These are phyloP conservation scores for Sequoia sempervirens DNA, from an alignment of 75 land plant species.

Conservation along the genomic window DNA sequence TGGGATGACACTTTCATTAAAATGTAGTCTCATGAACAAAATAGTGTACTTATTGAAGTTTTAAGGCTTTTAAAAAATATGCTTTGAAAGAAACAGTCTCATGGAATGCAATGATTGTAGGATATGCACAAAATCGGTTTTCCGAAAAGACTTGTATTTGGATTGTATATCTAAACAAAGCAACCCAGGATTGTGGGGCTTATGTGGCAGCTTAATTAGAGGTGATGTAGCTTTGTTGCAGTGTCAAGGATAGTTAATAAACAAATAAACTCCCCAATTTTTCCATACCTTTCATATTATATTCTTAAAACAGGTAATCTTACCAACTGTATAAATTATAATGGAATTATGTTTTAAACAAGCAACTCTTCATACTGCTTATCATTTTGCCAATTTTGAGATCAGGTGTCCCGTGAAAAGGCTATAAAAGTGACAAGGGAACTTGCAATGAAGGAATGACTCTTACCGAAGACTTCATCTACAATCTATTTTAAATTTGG, in stretches of 20 bases:
- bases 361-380: not conserved
- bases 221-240: constrained; percentile 69
- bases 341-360: not conserved
- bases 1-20: too few relatives aligned
- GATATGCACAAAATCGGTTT: too few relatives aligned
- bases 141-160: too few relatives aligned
- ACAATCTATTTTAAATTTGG: not conserved
- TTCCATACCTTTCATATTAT: too few relatives aligned
- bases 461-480: constrained; percentile 36
- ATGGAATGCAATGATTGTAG: too few relatives aligned
- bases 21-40: too few relatives aligned
- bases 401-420: constrained; percentile 65
- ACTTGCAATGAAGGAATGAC: constrained; percentile 70
- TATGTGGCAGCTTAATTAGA: constrained; percentile 76
- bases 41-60: too few relatives aligned
- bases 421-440: constrained; percentile 70
- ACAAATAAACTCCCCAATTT: too few relatives aligned
- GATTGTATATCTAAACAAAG: too few relatives aligned
- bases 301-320: not conserved
- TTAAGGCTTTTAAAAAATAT: too few relatives aligned
- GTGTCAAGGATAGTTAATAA: constrained; percentile 78
- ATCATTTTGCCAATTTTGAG: not conserved
- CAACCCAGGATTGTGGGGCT: constrained; percentile 64
- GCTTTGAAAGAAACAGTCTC: too few relatives aligned
- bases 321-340: not conserved